Base-by-base conservation (phyloP, 352 stramenopile genomes). In the Globisporangium echinulatum region DNA sequence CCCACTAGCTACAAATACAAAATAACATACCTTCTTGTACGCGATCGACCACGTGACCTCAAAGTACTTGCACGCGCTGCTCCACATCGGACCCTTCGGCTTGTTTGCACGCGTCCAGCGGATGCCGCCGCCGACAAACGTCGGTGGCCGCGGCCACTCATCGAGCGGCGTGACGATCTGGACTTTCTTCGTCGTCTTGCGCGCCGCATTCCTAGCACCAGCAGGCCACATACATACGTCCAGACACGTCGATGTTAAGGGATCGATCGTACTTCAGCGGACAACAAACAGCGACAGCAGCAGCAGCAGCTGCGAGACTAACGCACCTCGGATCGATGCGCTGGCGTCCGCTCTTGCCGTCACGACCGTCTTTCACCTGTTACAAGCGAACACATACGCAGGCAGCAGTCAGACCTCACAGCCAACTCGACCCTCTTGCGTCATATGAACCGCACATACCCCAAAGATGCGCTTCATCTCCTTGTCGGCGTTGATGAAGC, bases 401-500 rank as follows among this genome's bases (percentile, higher is more conserved):
- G 14, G 13, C 36, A 38, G 10, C 15, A 1, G 14, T 46, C 15
- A 46, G 43, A 15, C 13, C 13, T 48, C 43, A 7, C 7, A 5
- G 43, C 43, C 42, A 13, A 6, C 42, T 46, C 42, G 10, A 56
- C 50, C 14, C 14, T 37, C 39, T 42, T 10, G 36, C 13, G 4
- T 49, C n/a, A 17, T 3, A 11, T 15, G 48, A 25, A 13, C 3
- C 5, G 4, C 2, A 37, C 73, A 15, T 61, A 94, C 85, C 19
- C 83, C 83, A 70, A 94, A 93, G 58, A 94, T 88, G 47, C 85
- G 81, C 68, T 92, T 93, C 85, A 94, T 93, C 68, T 94, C 85
- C 63, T 87, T 92, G 61, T 94, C 85, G 15, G 85, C 85, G 54
- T 94, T 94, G 52, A 89, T 76, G 56, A 88, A 79, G 48, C 77